A percentile compares a stretch with the other conserved stretches of the same genome.
These are phyloP conservation scores for Takakia lepidozioides DNA, from an alignment of 225 moss, liverwort and hornwort species.

Conservation along the genomic window DNA sequence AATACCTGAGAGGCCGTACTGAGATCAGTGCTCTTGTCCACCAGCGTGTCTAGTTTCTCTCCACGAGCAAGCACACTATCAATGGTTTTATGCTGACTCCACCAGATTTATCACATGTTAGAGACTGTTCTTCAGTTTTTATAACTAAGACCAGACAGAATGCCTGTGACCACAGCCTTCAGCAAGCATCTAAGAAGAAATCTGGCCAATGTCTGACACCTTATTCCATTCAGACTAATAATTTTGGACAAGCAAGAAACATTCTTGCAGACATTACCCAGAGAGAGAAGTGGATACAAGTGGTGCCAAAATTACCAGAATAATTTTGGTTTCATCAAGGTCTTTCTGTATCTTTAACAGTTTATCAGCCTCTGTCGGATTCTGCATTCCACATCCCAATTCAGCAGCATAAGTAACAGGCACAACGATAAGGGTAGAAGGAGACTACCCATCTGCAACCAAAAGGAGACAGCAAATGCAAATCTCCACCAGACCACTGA, in stretches of 20 bases:
- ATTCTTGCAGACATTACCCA: too few species aligned
- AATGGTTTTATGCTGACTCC: constrained; percentile 90
- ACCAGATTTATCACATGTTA: neutral
- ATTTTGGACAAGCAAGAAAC: too few species aligned
- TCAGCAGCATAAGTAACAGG: constrained; percentile 15
- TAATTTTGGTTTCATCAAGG: constrained; percentile 95
- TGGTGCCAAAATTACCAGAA: too few species aligned
- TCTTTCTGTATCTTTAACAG: constrained; percentile 94
- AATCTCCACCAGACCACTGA: neutral
- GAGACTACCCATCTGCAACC: neutral
- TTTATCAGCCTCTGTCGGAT: constrained; percentile 98
- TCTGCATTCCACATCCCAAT: constrained; percentile 35
- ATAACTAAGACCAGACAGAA: too few species aligned
- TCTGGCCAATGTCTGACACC: too few species aligned
- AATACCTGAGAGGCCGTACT: constrained; percentile 96
- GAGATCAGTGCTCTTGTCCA: constrained; percentile 96
- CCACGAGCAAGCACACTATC: constrained; percentile 97
- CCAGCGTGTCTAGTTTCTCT: constrained; percentile 91
- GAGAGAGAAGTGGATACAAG: too few species aligned
- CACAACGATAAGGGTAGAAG: neutral
- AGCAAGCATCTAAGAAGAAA: too few species aligned
- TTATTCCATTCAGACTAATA: too few species aligned
- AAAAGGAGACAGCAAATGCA: neutral
- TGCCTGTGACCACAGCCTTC: too few species aligned
- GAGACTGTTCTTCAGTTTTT: neutral